phyloP scores from a whole-genome alignment of 2,329 filamentous ascomycete species.

The Sordariomycetes sp. region DNA sequence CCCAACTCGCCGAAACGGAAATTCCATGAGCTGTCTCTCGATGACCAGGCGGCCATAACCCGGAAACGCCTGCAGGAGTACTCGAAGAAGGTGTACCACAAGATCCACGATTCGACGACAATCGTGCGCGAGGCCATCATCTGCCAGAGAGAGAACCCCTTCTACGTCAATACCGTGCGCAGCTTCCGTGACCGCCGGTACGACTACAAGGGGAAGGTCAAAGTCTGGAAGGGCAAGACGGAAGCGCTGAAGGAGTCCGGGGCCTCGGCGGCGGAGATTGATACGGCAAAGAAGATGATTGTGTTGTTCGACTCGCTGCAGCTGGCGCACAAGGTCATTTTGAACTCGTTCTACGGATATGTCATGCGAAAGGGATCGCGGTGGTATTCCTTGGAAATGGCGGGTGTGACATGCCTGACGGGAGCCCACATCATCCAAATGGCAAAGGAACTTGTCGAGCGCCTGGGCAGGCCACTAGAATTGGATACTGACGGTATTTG shows the following conservation, averaged over 20 bases:
- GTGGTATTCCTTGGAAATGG: constrained; percentile 99
- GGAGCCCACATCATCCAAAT: constrained; percentile 95
- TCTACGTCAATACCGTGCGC: constrained; percentile 93
- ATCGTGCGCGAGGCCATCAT: constrained; percentile 94
- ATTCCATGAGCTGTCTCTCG: constrained; percentile 68
- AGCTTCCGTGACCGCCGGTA: constrained; percentile 95
- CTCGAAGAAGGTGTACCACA: constrained; percentile 98
- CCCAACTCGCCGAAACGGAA: constrained; percentile 56
- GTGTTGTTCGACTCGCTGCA: constrained; percentile 91
- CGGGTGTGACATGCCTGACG: constrained; percentile 92
- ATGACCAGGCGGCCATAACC: constrained; percentile 70
- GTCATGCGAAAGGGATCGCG: constrained; percentile 98
- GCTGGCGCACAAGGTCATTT: constrained; percentile 94
- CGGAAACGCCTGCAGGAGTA: constrained; percentile 85
- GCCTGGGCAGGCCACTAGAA: constrained; percentile 83
- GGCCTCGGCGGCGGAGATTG: constrained; percentile 62
- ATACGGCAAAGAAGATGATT: constrained; percentile 98
- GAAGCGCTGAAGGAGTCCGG: constrained; percentile 74
- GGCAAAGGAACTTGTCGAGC: constrained; percentile 83
- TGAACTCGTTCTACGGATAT: constrained; percentile 98
- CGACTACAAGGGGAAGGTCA: constrained; percentile 96
- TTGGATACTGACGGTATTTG: constrained; percentile 98
- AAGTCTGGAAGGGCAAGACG: constrained; percentile 96
- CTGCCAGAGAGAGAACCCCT: constrained; percentile 94
- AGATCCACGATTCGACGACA: constrained; percentile 89